Percentiles rank a stretch among this genome's conserved stretches.
phyloP scores from a whole-genome alignment of 2,329 filamentous ascomycete genomes.

The Acrocalymma vagum region DNA sequence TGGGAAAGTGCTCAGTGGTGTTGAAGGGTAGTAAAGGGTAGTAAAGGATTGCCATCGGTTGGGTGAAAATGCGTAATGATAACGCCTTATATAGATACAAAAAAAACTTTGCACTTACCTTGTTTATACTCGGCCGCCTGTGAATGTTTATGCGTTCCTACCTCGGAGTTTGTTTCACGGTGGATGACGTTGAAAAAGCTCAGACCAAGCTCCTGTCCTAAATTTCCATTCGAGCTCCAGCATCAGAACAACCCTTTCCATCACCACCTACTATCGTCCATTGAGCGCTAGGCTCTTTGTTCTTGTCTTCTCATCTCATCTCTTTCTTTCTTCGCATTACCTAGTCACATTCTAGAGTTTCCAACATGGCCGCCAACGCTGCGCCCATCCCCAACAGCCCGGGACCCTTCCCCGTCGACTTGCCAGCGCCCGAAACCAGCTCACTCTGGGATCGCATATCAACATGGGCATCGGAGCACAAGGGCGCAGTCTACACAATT shows the following conservation, averaged over 20 bases:
- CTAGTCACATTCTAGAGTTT: constrained; percentile 5
- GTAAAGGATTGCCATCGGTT: too few relatives aligned
- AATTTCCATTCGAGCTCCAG: constrained; percentile 24
- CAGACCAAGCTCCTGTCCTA: constrained; percentile 21
- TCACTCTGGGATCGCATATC: constrained; percentile 90
- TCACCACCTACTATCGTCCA: constrained; percentile 18
- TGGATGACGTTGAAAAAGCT: too few relatives aligned
- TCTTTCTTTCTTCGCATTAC: too few relatives aligned
- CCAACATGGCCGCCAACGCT: constrained; percentile 40
- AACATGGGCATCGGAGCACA: constrained; percentile 94
- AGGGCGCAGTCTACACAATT: constrained; percentile 94
- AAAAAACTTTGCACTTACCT: too few relatives aligned
- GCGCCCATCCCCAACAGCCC: constrained; percentile 38
- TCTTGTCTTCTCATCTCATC: constrained; percentile 11
- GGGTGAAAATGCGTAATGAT: too few relatives aligned
- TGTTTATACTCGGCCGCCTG: too few relatives aligned
- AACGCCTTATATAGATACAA: too few relatives aligned
- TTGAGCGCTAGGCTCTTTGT: constrained; percentile 21
- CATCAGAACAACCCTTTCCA: constrained; percentile 17
- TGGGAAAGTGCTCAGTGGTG: too few relatives aligned
- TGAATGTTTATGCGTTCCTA: too few relatives aligned
- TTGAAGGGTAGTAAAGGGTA: too few relatives aligned
- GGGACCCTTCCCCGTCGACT: constrained; percentile 45
- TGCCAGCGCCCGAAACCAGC: constrained; percentile 61
- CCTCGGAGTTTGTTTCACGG: too few relatives aligned